phyloP scores from a whole-genome alignment of 495 filamentous ascomycete species.

The Ramalina intermedia region DNA sequence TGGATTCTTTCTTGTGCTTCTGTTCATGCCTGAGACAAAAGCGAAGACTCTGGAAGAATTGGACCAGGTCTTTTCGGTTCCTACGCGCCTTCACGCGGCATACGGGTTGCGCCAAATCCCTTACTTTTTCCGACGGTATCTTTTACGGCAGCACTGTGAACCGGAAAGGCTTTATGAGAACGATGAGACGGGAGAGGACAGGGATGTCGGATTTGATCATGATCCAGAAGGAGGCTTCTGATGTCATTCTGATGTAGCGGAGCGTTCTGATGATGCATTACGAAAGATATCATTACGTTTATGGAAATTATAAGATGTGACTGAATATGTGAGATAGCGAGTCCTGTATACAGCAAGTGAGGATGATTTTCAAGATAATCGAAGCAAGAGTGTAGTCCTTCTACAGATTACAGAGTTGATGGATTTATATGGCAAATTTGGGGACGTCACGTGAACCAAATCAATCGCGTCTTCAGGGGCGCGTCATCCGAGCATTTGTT shows the following conservation, averaged over 20 bases:
- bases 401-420: no score
- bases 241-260: slow-evolving; percentile 1
- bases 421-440: neutral
- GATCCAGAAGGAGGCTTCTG: slow-evolving; percentile 8
- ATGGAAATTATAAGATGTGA: neutral
- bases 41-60: slow-evolving; percentile 30
- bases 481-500: neutral
- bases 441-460: neutral
- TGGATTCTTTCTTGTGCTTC: slow-evolving; percentile 23
- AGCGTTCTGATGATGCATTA: neutral
- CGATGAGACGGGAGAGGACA: slow-evolving; percentile 9
- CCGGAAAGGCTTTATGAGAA: slow-evolving; percentile 18
- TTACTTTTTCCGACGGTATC: slow-evolving; percentile 34
- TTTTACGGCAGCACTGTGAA: slow-evolving; percentile 25
- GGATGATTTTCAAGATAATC: no score
- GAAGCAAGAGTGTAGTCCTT: no score
- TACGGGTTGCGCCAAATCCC: slow-evolving; percentile 27
- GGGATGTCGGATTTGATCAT: slow-evolving; percentile 9
- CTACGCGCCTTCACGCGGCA: slow-evolving; percentile 25
- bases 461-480: neutral
- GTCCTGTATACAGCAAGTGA: neutral
- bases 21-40: slow-evolving; percentile 34
- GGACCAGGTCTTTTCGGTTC: slow-evolving; percentile 30
- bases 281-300: neutral
- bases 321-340: neutral